Evolutionary conservation across 148 eudicot genomes (phyloP).

Genomic region (Talinum fruticosum): DNA sequence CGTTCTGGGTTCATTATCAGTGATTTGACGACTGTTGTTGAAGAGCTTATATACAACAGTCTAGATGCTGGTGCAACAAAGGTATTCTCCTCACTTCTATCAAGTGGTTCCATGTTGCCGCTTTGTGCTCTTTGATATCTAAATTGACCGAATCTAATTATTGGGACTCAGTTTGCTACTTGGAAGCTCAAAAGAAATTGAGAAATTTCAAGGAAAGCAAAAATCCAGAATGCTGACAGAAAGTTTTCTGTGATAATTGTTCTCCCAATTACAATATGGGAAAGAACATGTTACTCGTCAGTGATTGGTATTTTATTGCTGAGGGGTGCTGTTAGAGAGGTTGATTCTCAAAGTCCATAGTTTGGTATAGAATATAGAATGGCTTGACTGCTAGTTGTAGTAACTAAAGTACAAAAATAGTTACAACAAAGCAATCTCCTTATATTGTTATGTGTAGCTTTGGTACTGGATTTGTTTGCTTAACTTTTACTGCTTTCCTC

Average conservation of each 20-base stretch:
- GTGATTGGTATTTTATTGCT: neutral
- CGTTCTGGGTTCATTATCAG: constrained; percentile 76
- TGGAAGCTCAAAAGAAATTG: neutral
- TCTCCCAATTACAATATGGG: neutral
- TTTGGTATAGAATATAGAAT: neutral
- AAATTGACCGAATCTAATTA: neutral
- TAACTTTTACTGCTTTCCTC: neutral
- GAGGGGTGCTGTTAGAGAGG: neutral
- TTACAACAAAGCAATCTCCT: neutral
- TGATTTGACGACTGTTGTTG: constrained; percentile 72
- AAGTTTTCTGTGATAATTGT: neutral
- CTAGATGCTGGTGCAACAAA: constrained; percentile 90
- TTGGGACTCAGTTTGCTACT: neutral
- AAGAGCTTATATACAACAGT: constrained; percentile 90
- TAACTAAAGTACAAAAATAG: neutral
- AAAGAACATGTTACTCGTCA: neutral
- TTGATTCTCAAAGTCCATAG: neutral
- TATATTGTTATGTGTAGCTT: neutral
- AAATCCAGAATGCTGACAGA: neutral
- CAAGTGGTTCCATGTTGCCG: neutral
- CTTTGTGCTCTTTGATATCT: neutral
- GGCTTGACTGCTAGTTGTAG: neutral
- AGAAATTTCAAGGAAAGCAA: neutral
- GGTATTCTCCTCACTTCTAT: constrained; percentile 32
- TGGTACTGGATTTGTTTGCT: neutral